Evolutionary conservation across 768 basidiomycete species (phyloP).

Genomic region (Trametes cingulata): DNA sequence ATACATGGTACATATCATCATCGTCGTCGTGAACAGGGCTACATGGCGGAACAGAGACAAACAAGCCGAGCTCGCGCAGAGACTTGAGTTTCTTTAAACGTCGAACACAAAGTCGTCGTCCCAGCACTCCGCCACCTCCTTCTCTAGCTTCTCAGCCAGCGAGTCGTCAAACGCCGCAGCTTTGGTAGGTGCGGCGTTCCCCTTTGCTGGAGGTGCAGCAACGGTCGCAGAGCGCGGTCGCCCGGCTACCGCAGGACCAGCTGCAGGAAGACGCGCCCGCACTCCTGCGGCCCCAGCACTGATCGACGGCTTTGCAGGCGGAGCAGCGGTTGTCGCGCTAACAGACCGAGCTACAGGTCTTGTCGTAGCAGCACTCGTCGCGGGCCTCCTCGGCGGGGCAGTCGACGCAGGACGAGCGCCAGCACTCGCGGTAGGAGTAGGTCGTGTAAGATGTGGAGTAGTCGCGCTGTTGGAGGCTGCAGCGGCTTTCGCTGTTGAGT

Average conservation of each 20-base stretch:
- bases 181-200: not conserved
- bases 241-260: no score
- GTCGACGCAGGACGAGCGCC: slow-evolving; percentile 3
- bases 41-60: no score
- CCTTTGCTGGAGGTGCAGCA: not conserved
- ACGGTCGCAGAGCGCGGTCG: slow-evolving; percentile 1
- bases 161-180: not conserved
- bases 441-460: slow-evolving; percentile 4
- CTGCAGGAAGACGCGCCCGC: no score
- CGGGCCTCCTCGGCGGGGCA: not conserved
- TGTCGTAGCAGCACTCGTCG: not conserved
- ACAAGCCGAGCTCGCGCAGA: no score
- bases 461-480: slow-evolving; percentile 12
- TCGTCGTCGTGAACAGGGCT: no score
- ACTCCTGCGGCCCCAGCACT: no score
- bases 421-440: not conserved
- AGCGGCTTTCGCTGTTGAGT: slow-evolving; percentile 18
- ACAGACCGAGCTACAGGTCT: not conserved
- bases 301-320: no score
- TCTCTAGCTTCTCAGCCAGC: slow-evolving; percentile 3
- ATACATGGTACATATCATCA: not conserved
- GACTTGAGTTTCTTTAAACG: no score
- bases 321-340: no score
- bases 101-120: slow-evolving; percentile 14
- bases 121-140: not conserved